Conservation (phyloP, 148 eudicot genomes). For the Rheum nobile region DNA sequence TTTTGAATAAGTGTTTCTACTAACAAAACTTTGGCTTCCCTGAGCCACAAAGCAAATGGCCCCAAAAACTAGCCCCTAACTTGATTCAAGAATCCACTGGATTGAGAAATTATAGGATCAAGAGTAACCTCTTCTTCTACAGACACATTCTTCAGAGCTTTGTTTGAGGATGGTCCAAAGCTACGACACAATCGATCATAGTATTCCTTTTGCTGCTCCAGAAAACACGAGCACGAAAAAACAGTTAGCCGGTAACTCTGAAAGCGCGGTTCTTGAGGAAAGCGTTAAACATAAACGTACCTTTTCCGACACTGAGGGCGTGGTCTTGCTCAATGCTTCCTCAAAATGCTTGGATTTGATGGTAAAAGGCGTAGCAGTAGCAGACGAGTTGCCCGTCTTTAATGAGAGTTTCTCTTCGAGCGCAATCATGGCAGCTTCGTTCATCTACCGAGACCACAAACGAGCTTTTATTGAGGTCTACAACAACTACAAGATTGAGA, state of each 20-base stretch:
- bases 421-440: constrained; percentile 75
- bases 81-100: not conserved
- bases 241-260: not conserved
- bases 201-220: constrained; percentile 1
- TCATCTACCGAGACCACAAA: constrained; percentile 27
- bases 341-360: constrained; percentile 30
- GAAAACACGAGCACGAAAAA: not conserved
- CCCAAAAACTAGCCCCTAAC: not conserved
- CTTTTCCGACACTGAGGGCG: constrained; percentile 26
- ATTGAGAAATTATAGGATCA: not conserved
- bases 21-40: constrained; percentile 3
- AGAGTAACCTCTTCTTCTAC: not conserved
- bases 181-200: constrained; percentile 2
- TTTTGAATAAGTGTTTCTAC: not conserved
- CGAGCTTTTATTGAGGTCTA: not conserved
- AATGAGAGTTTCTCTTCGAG: constrained; percentile 15
- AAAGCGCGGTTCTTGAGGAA: too few relatives aligned
- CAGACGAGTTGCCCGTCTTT: not conserved
- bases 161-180: not conserved
- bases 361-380: constrained; percentile 7
- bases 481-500: too few relatives aligned
- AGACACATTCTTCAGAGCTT: not conserved
- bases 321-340: constrained; percentile 19
- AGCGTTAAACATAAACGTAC: constrained; percentile 3
- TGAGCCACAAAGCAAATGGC: not conserved